Evolutionary conservation across 176 grass and related monocot species (phyloP).

Genomic region (Oryza longistaminata): DNA sequence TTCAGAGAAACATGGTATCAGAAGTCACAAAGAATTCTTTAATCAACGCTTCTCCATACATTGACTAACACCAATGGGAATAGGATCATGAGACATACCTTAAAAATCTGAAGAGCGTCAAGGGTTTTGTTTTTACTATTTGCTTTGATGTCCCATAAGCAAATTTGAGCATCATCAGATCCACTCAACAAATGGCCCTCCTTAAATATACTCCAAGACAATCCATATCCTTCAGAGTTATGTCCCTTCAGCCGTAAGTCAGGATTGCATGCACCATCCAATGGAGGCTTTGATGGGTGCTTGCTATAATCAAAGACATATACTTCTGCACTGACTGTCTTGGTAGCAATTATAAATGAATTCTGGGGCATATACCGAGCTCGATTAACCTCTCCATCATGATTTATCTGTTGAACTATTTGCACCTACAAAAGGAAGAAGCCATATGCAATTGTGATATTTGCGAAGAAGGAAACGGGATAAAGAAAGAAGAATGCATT

Average conservation of each 20-base stretch:
- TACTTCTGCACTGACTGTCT: constrained; percentile 94
- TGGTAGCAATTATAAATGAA: constrained; percentile 95
- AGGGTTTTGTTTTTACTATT: constrained; percentile 84
- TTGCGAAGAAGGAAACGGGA: neutral
- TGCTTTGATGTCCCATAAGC: constrained; percentile 85
- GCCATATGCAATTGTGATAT: neutral
- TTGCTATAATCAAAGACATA: constrained; percentile 99
- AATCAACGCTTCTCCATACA: constrained; percentile 7
- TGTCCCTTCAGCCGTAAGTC: constrained; percentile 93
- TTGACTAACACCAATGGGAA: constrained; percentile 13
- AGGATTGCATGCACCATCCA: constrained; percentile 91
- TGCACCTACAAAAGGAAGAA: constrained; percentile 66
- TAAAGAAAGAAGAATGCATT: constrained; percentile 13
- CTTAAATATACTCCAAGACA: constrained; percentile 97
- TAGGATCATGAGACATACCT: constrained; percentile 47
- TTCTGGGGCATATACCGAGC: constrained; percentile 99
- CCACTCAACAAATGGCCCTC: constrained; percentile 95
- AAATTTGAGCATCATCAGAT: constrained; percentile 96
- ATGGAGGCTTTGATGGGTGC: constrained; percentile 92
- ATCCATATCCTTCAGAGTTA: constrained; percentile 94
- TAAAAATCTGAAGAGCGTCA: constrained; percentile 89
- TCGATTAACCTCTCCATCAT: constrained; percentile 95
- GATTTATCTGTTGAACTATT: constrained; percentile 99
- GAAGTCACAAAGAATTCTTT: constrained; percentile 15
- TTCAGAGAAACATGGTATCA: constrained; percentile 17